Evolutionary conservation across 192 early-diverging fungal genomes (phyloP).

Genomic region (Entomortierella lignicola): DNA sequence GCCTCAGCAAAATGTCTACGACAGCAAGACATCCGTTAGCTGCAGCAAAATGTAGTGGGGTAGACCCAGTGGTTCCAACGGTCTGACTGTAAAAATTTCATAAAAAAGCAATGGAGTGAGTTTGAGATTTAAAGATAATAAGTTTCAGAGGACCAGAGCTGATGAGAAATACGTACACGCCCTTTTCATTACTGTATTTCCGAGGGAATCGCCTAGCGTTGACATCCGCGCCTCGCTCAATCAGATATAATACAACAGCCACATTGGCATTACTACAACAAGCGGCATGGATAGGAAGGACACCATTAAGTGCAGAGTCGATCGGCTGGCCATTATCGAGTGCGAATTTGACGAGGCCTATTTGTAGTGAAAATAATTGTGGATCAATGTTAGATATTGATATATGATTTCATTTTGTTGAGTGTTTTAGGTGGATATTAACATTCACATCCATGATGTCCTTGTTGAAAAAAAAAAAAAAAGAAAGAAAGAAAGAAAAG

Average conservation of each 20-base stretch:
- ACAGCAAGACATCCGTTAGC: conserved; percentile 76
- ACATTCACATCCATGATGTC: too few species aligned
- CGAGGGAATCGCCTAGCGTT: conserved; percentile 65
- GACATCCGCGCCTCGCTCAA: conserved; percentile 78
- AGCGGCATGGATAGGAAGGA: conserved; percentile 78
- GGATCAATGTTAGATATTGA: background rate
- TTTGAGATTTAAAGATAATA: background rate
- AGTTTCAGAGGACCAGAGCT: background rate
- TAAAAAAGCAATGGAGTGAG: background rate
- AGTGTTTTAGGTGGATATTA: background rate
- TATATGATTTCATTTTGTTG: too few species aligned
- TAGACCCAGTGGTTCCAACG: conserved; percentile 73
- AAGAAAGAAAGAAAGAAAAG: too few species aligned
- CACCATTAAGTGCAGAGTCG: conserved; percentile 75
- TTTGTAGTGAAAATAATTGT: background rate
- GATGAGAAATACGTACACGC: conserved; percentile 25
- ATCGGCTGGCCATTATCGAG: conserved; percentile 77
- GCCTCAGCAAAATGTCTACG: conserved; percentile 68
- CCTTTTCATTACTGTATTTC: conserved; percentile 50
- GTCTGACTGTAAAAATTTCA: conserved; percentile 39
- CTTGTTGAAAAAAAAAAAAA: too few species aligned
- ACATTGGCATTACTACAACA: conserved; percentile 70
- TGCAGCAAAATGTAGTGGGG: conserved; percentile 88
- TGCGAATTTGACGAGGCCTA: conserved; percentile 74
- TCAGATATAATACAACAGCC: conserved; percentile 73